Base-by-base conservation (phyloP, 345 rosid species). In the Tarenaya hassleriana region DNA sequence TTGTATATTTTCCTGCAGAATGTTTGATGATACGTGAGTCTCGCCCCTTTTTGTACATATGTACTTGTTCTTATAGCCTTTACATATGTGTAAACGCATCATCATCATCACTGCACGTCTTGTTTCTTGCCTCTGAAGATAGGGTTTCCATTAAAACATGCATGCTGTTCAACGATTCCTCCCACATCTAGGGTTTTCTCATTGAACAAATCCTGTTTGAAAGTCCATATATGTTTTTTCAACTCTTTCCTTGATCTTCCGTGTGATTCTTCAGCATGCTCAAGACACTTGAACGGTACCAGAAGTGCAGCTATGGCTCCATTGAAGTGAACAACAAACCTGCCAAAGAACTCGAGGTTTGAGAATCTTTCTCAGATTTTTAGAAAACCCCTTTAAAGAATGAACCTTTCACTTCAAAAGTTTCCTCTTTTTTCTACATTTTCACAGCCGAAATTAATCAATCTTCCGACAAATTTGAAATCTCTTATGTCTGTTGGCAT, bases 261-360 rank as follows among this genome's bases (percentile, higher is more conserved):
- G 40, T 29, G 6, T 12, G 46, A 11, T 11, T 5, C 14, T 45
- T 31, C 74, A 92, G 98, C 94, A 92, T 92, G 95, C 86, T 78
- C 72, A 85, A 74, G 75, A 79, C 97, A 16, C 69, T 92, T 35
- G 98, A 92, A 10, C 73, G 95, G 77, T 88, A 92, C 69, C 94
- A 88, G 61, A 92, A 92, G 66, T 83, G 94, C 65, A 92, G 98
- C 69, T 92, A 88, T 69, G 94, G 89, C 10, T 69, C 88, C 7
- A 80, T 85, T 43, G 95, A 92, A 78, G 85, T 80, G 32, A 84
- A 64, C 69, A 84, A 64, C 60, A 92, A 72, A 64, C 97, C 98
- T 53, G 74, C 76, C 54, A 85, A 86, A 63, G 97, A 92, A 60
- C 84, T 92, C 16, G 95, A 92, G 94, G 98, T 84, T 20, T 10